phyloP scores from a whole-genome alignment of 495 filamentous ascomycete species.

The Polyplosphaeria fusca region DNA sequence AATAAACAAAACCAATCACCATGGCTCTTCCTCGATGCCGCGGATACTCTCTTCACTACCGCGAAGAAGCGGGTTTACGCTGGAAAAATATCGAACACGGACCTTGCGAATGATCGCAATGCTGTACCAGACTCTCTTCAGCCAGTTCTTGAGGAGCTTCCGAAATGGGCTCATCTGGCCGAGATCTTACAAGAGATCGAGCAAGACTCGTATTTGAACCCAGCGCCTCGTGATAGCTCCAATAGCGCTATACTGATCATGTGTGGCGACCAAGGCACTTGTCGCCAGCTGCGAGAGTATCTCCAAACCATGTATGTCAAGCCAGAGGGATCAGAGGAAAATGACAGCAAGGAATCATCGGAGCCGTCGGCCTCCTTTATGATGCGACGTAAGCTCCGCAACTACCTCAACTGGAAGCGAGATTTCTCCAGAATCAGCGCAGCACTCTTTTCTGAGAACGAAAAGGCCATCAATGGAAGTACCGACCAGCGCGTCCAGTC shows the following conservation, averaged over 20 bases:
- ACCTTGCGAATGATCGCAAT: conserved; percentile 39
- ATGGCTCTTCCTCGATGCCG: conserved; percentile 95
- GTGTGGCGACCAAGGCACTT: conserved; percentile 87
- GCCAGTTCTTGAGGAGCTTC: conserved; percentile 89
- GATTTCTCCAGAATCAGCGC: conserved; percentile 81
- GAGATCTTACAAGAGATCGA: conserved; percentile 93
- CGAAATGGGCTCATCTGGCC: conserved; percentile 85
- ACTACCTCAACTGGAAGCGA: conserved; percentile 89
- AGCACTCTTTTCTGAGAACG: conserved; percentile 69
- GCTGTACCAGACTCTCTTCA: conserved; percentile 65
- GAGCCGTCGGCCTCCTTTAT: conserved; percentile 75
- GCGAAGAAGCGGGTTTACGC: conserved; percentile 88
- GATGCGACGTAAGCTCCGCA: conserved; percentile 81
- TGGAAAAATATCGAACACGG: conserved; percentile 54
- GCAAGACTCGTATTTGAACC: conserved; percentile 82
- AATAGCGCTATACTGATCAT: conserved; percentile 90
- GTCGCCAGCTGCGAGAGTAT: conserved; percentile 85
- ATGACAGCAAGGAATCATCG: conserved; percentile 45
- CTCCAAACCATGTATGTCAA: conserved; percentile 85
- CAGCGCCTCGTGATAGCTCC: conserved; percentile 69
- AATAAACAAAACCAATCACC: conserved; percentile 87
- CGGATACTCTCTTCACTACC: conserved; percentile 88
- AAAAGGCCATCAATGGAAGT: conserved; percentile 69
- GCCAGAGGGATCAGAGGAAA: conserved; percentile 46
- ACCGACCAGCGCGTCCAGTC: conserved; percentile 50